Evolutionary conservation across 192 early-diverging fungal genomes (phyloP).

Genomic region (Gaertneriomyces sp.): DNA sequence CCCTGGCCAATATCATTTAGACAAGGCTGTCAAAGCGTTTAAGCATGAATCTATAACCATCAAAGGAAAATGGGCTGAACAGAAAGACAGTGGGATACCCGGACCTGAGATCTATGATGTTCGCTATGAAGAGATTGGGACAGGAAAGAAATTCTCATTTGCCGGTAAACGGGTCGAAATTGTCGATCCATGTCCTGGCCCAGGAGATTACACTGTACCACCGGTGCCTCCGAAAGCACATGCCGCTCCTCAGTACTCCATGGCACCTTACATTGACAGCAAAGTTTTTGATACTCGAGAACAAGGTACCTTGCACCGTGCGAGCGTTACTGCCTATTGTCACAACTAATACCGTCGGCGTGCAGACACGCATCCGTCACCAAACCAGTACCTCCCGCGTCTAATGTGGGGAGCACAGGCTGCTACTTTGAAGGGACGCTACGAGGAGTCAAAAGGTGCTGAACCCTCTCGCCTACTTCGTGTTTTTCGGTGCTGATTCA

Average conservation of each 20-base stretch:
- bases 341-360: not conserved
- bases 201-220: conserved; percentile 45
- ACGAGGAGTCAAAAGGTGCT: conserved; percentile 47
- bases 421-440: conserved; percentile 49
- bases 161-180: conserved; percentile 32
- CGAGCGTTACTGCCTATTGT: too few relatives aligned
- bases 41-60: not conserved
- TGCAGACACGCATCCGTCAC: conserved; percentile 17
- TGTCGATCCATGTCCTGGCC: conserved; percentile 47
- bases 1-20: conserved; percentile 38
- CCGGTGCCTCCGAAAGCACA: conserved; percentile 27
- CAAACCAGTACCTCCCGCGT: conserved; percentile 47
- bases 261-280: conserved; percentile 32
- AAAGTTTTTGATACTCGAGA: conserved; percentile 38
- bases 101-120: conserved; percentile 47
- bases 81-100: conserved; percentile 23
- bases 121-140: conserved; percentile 17
- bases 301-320: conserved; percentile 15
- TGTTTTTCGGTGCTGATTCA: not conserved
- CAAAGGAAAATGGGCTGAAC: not conserved
- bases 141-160: conserved; percentile 48
- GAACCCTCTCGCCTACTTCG: not conserved
- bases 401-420: conserved; percentile 36
- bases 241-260: conserved; percentile 36
- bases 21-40: conserved; percentile 2